phyloP scores from a whole-genome alignment of 2,329 filamentous ascomycete genomes.

The Claviceps sp. region DNA sequence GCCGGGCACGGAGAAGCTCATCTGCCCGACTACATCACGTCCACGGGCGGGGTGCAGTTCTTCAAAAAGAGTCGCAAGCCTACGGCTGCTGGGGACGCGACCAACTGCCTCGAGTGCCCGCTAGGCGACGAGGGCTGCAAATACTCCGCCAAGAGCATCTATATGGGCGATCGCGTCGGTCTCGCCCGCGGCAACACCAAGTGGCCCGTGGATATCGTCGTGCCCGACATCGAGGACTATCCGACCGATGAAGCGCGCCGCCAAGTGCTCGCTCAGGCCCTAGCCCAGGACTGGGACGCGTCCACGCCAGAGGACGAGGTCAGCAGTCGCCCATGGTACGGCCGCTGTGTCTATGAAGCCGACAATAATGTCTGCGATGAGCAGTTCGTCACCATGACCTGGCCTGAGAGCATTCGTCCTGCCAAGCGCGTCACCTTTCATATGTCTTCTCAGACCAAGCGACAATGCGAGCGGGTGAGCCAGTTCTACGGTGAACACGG shows the following conservation, averaged over 20 bases:
- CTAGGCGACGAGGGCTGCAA: constrained; percentile 57
- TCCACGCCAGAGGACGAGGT: constrained; percentile 33
- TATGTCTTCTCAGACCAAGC: constrained; percentile 84
- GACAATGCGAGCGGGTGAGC: constrained; percentile 74
- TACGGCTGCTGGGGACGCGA: constrained; percentile 55
- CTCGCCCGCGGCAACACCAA: constrained; percentile 51
- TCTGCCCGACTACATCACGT: constrained; percentile 62
- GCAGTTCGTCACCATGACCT: constrained; percentile 75
- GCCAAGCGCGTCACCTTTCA: constrained; percentile 84
- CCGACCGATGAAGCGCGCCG: constrained; percentile 27
- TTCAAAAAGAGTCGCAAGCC: constrained; percentile 72
- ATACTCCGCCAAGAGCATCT: constrained; percentile 76
- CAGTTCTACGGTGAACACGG: constrained; percentile 76
- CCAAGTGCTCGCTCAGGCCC: constrained; percentile 27
- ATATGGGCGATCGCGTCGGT: constrained; percentile 51
- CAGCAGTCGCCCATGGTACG: constrained; percentile 59
- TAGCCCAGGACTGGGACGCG: constrained; percentile 40
- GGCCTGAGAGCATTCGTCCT: constrained; percentile 56
- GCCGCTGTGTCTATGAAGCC: constrained; percentile 85
- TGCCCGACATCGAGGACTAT: constrained; percentile 80
- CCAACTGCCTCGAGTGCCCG: constrained; percentile 71
- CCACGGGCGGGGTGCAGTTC: constrained; percentile 61
- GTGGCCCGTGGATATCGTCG: constrained; percentile 85
- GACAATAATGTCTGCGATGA: constrained; percentile 94
- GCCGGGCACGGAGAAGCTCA: constrained; percentile 42